These are phyloP conservation scores for Stephania yunnanensis DNA, from an alignment of 164 flowering plant genomes.

Conservation along the genomic window DNA sequence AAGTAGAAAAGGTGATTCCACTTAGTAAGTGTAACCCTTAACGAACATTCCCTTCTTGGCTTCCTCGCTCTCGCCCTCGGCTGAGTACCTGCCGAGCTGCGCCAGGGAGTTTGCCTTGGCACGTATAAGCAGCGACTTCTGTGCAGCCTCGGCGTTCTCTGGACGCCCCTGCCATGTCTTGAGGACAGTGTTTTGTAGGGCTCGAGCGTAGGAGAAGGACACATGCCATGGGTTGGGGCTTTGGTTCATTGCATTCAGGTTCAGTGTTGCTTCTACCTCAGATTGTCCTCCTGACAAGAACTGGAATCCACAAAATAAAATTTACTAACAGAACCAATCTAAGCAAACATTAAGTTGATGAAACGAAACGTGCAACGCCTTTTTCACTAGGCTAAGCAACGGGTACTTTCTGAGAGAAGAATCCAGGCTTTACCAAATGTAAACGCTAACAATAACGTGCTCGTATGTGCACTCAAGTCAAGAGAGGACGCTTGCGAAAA, in stretches of 20 bases:
- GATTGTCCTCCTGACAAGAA: constrained; percentile 86
- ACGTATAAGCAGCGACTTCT: constrained; percentile 58
- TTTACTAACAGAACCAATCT: background rate
- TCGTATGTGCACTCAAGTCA: background rate
- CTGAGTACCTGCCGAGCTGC: constrained; percentile 73
- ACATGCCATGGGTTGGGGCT: constrained; percentile 89
- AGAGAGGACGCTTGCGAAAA: too few relatives aligned
- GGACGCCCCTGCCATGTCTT: constrained; percentile 82
- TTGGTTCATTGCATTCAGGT: constrained; percentile 83
- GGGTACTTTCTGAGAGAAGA: background rate
- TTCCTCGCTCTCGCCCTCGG: constrained; percentile 69
- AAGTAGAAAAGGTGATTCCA: constrained; percentile 37
- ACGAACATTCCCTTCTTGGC: constrained; percentile 85
- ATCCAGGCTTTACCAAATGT: too few relatives aligned
- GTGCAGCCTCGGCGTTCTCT: constrained; percentile 65
- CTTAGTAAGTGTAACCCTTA: constrained; percentile 69
- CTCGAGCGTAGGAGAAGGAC: constrained; percentile 83
- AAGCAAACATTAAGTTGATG: background rate
- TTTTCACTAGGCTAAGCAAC: background rate
- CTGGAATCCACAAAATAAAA: constrained; percentile 23
- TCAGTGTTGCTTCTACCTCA: constrained; percentile 72
- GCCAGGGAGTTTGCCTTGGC: constrained; percentile 86
- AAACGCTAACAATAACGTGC: background rate
- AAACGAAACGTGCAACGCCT: background rate
- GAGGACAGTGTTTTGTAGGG: constrained; percentile 69